Percentiles rank a stretch among this genome's conserved stretches.
Evolutionary conservation across 306 rosid genomes (phyloP).

Genomic region (Sphenostylis stenocarpa): DNA sequence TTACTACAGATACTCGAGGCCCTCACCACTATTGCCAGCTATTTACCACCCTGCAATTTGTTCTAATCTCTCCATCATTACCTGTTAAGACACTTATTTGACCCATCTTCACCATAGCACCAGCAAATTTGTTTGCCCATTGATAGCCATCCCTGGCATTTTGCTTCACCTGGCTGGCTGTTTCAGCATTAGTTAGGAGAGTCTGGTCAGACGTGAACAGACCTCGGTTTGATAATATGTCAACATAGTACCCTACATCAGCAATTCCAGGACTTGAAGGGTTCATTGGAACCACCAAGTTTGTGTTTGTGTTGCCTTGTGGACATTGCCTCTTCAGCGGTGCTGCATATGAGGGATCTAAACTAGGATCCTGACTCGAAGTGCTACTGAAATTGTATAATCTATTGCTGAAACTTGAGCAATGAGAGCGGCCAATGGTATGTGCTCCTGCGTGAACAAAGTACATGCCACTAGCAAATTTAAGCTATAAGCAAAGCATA

Average conservation of each 20-base stretch:
- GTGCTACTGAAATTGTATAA: constrained; percentile 65
- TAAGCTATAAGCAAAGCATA: neutral
- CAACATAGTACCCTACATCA: constrained; percentile 48
- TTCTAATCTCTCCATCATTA: constrained; percentile 57
- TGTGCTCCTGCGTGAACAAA: constrained; percentile 58
- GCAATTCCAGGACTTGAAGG: constrained; percentile 48
- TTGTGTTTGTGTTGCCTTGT: constrained; percentile 47
- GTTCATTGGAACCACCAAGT: constrained; percentile 63
- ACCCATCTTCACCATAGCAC: constrained; percentile 78
- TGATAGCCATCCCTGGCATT: constrained; percentile 43
- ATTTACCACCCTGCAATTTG: constrained; percentile 54
- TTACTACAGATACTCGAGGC: constrained; percentile 9
- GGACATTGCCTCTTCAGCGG: constrained; percentile 62
- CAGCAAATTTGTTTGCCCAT: constrained; percentile 55
- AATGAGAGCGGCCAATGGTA: constrained; percentile 73
- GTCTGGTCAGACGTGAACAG: constrained; percentile 72
- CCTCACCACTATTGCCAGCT: constrained; percentile 13
- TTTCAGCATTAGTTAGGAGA: constrained; percentile 42
- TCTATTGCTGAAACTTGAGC: constrained; percentile 56
- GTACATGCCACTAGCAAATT: neutral
- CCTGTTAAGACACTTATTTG: constrained; percentile 55
- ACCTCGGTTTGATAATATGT: constrained; percentile 50
- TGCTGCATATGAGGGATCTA: constrained; percentile 50
- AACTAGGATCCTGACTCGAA: constrained; percentile 59
- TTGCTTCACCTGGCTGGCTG: constrained; percentile 51